These are phyloP conservation scores for Ramichloridium luteum DNA, from an alignment of 2,329 filamentous ascomycete species.

Conservation along the genomic window DNA sequence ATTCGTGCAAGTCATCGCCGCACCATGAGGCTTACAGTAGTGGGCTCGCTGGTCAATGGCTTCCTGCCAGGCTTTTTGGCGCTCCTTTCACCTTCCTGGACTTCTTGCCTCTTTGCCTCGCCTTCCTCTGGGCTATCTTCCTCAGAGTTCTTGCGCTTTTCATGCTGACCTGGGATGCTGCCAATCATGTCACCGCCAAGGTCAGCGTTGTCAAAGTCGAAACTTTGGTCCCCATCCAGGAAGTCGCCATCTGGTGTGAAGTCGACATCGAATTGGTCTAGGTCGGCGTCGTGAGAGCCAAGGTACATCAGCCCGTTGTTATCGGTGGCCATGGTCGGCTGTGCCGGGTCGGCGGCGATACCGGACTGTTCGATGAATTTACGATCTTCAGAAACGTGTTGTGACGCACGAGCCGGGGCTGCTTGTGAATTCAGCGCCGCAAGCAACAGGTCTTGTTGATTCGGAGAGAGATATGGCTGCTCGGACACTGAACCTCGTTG, in stretches of 20 bases:
- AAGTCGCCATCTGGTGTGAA: constrained; percentile 72
- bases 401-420: constrained; percentile 5
- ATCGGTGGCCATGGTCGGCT: constrained; percentile 14
- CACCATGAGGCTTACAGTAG: constrained; percentile 60
- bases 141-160: constrained; percentile 61
- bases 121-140: constrained; percentile 51
- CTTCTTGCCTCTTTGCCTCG: constrained; percentile 65
- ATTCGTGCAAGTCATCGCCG: not conserved
- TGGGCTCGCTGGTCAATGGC: constrained; percentile 88
- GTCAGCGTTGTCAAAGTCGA: constrained; percentile 57
- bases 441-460: constrained; percentile 35
- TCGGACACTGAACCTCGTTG: not conserved
- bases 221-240: constrained; percentile 60
- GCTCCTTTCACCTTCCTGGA: constrained; percentile 69
- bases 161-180: constrained; percentile 50
- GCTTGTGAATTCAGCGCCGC: constrained; percentile 35
- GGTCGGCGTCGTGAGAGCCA: constrained; percentile 17
- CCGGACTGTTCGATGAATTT: constrained; percentile 6
- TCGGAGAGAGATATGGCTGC: constrained; percentile 29
- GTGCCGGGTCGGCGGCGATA: constrained; percentile 6
- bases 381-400: no score
- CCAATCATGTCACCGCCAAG: constrained; percentile 57
- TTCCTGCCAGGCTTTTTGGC: constrained; percentile 95
- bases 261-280: constrained; percentile 20
- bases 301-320: constrained; percentile 14